phyloP scores from a whole-genome alignment of 1,284 basidiomycete genomes.

The Cryptococcus sp. region DNA sequence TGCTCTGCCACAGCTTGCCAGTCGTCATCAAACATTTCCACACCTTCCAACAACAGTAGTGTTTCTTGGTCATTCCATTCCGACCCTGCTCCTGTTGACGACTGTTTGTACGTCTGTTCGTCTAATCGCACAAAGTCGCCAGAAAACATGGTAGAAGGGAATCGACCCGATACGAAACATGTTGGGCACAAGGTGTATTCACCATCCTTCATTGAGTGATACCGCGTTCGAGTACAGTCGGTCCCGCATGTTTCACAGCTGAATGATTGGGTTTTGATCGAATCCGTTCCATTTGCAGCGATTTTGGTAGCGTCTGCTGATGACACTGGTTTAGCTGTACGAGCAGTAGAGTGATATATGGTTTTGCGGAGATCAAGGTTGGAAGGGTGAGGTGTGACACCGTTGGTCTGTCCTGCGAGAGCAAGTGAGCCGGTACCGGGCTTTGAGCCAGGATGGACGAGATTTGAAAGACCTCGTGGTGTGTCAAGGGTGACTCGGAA shows the following conservation, averaged over 20 bases:
- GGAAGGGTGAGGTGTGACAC: constrained; percentile 63
- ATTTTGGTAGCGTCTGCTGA: constrained; percentile 64
- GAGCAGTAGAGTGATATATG: constrained; percentile 84
- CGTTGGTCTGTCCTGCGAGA: constrained; percentile 56
- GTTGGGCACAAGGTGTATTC: constrained; percentile 84
- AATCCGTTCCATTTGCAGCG: constrained; percentile 58
- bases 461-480: constrained; percentile 88
- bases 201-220: constrained; percentile 90
- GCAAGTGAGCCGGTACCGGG: constrained; percentile 53
- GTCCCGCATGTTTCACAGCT: constrained; percentile 92
- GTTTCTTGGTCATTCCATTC: constrained; percentile 93
- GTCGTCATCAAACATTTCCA: constrained; percentile 98
- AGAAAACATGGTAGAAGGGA: constrained; percentile 93
- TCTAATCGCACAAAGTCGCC: constrained; percentile 96
- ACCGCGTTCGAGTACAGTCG: constrained; percentile 84
- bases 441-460: constrained; percentile 80
- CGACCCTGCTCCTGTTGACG: constrained; percentile 57
- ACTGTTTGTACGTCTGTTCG: constrained; percentile 58
- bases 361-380: constrained; percentile 77
- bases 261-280: constrained; percentile 59
- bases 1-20: constrained; percentile 92
- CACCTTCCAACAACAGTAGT: constrained; percentile 82
- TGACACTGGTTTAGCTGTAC: constrained; percentile 64
- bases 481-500: constrained; percentile 98
- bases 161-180: constrained; percentile 94